Evolutionary conservation across 1,139 yeast species (phyloP).

Genomic region (Hemisphaericaspora xylanilytica): DNA sequence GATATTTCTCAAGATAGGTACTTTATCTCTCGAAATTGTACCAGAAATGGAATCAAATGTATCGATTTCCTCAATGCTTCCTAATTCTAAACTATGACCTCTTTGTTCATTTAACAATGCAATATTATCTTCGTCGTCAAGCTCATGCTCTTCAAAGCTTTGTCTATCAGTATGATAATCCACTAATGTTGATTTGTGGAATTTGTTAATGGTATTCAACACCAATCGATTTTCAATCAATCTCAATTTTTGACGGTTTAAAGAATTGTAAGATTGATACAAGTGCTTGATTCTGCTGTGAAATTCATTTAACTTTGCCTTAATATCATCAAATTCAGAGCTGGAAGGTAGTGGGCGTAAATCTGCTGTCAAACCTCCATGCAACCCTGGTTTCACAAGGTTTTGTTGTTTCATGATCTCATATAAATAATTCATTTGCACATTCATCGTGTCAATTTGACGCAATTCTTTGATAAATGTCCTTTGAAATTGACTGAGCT

Average conservation of each 20-base stretch:
- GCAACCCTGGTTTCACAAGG: conserved; percentile 21
- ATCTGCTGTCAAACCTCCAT: conserved; percentile 20
- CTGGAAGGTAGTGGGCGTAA: conserved; percentile 28
- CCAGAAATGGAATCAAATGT: conserved; percentile 51
- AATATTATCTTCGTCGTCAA: conserved; percentile 32
- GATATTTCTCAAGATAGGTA: conserved; percentile 48
- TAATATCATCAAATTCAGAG: conserved; percentile 33
- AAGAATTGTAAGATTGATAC: conserved; percentile 27
- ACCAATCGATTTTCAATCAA: conserved; percentile 37
- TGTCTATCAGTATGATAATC: conserved; percentile 13
- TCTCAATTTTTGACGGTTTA: conserved; percentile 22
- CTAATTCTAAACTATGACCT: conserved; percentile 29
- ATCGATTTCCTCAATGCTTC: conserved; percentile 31
- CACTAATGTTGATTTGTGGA: conserved; percentile 21
- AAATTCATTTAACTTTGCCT: conserved; percentile 20
- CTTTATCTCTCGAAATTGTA: conserved; percentile 43
- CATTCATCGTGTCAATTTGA: conserved; percentile 35
- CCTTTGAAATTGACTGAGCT: conserved; percentile 79
- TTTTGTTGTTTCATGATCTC: conserved; percentile 38
- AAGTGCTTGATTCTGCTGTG: conserved; percentile 33
- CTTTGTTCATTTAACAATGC: conserved; percentile 30
- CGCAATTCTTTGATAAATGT: conserved; percentile 83
- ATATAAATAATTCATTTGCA: conserved; percentile 28
- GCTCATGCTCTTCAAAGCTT: conserved; percentile 12
- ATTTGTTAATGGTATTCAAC: conserved; percentile 28